These are phyloP conservation scores for Zygosaccharomyces lentus DNA, from an alignment of 805 yeast species.

Conservation along the genomic window DNA sequence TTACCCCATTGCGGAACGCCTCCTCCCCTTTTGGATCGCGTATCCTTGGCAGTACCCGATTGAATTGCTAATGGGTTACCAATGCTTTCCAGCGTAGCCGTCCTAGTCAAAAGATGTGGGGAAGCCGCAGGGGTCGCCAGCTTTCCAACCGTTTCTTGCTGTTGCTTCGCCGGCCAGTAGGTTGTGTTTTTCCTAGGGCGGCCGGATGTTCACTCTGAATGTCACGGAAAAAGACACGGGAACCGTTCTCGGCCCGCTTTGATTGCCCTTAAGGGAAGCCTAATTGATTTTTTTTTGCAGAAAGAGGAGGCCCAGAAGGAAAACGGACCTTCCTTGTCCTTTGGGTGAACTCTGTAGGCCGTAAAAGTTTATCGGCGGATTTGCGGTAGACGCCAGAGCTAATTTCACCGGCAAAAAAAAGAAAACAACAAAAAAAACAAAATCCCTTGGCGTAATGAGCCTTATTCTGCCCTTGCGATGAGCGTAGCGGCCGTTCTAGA, in stretches of 20 bases:
- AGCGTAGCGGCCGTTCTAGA: neutral
- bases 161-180: neutral
- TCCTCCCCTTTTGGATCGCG: neutral
- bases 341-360: neutral
- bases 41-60: neutral
- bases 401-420: neutral
- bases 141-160: neutral
- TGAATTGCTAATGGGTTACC: neutral
- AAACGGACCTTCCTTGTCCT: neutral
- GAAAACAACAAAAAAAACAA: neutral
- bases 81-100: neutral
- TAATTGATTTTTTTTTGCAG: neutral
- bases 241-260: constrained; percentile 5
- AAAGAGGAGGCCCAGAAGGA: neutral
- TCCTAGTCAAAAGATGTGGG: neutral
- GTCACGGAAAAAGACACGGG: neutral
- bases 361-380: neutral
- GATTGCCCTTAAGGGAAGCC: neutral
- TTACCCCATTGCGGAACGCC: neutral
- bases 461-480: neutral
- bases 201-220: constrained; percentile 1
- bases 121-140: neutral
- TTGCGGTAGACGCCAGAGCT: neutral
- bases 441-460: neutral
- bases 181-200: neutral